These are phyloP conservation scores for Cylindrotheca closterium DNA, from an alignment of 108 stramenopile genomes.

Conservation along the genomic window DNA sequence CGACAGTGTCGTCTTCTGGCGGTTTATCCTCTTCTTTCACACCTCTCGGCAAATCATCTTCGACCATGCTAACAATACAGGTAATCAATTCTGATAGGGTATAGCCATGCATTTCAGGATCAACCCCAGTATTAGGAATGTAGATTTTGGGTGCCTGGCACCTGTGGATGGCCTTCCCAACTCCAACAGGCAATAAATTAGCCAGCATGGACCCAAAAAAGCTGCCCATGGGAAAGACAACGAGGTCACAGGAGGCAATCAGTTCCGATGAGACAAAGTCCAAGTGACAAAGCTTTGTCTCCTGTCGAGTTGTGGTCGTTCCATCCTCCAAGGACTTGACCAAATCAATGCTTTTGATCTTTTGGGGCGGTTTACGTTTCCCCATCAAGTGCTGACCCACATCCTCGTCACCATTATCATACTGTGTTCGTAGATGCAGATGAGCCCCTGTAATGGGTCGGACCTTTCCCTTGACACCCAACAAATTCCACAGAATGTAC, in stretches of 20 bases:
- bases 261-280: constrained; percentile 29
- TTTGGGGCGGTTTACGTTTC: constrained; percentile 1
- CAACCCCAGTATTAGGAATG: constrained; percentile 33
- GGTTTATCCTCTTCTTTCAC: no score
- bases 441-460: constrained; percentile 33
- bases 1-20: constrained; percentile 8
- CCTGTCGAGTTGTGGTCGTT: neutral
- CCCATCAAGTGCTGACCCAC: constrained; percentile 37
- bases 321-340: constrained; percentile 16
- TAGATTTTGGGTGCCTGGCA: constrained; percentile 32
- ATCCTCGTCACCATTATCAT: constrained; percentile 22
- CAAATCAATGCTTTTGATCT: constrained; percentile 28
- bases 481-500: constrained; percentile 22
- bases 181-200: constrained; percentile 27
- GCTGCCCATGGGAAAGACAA: constrained; percentile 34
- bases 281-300: constrained; percentile 15
- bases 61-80: constrained; percentile 23
- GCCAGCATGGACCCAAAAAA: constrained; percentile 31
- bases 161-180: constrained; percentile 20
- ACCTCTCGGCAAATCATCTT: constrained; percentile 12
- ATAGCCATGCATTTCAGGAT: constrained; percentile 32
- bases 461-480: constrained; percentile 34
- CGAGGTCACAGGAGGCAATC: constrained; percentile 18
- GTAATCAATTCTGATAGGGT: constrained; percentile 19
- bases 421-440: constrained; percentile 27